Base-by-base conservation (phyloP, 129 eudicot species). In the Arctium lappa region DNA sequence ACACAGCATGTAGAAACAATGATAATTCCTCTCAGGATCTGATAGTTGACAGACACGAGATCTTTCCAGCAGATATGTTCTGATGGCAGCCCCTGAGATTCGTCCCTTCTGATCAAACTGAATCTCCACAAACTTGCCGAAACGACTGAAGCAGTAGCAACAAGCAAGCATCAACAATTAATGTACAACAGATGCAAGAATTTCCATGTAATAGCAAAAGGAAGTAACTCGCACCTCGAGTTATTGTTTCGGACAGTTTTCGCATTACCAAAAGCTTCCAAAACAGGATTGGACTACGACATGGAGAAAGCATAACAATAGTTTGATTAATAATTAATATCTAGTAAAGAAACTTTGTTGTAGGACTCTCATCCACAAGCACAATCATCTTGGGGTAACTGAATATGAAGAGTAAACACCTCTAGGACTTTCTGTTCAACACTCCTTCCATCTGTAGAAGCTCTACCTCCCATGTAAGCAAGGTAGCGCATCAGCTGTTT, bases 211-310 rank as follows among this genome's bases (percentile, higher is more conserved):
- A 74, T 70, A 74, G 76, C 39, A 79, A 81, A 78, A 36, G 27
- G 10, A 65, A 39, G 48, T 10, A 71, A 68, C 60, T 72, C 79
- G 27, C 83, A 96, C 99, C 99, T 96, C 79, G 99, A 96, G 81
- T 96, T 96, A 86, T 96, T 96, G 78, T 96, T 96, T 88, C 99
- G 87, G 75, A 96, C 98, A 10, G 99, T 96, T 88, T 96, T 96
- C 18, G 99, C 99, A 90, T 96, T 96, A 73, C 99, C 99, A 86
- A 96, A 96, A 62, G 99, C 99, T 88, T 96, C 99, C 80, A 96
- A 88, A 80, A 96, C 99, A 84, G 99, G 99, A 86, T 93, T 96
- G 50, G 99, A 96, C 99, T 96, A 87, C 79, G 87, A 89, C 75
- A 85, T 27, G 77, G 79, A 50, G 82, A 27, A 88, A 65, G 31